A percentile compares a stretch with the other conserved stretches of the same genome.
Conservation (phyloP, 208 protist genomes). For the Wallacemonas collosoma region DNA sequence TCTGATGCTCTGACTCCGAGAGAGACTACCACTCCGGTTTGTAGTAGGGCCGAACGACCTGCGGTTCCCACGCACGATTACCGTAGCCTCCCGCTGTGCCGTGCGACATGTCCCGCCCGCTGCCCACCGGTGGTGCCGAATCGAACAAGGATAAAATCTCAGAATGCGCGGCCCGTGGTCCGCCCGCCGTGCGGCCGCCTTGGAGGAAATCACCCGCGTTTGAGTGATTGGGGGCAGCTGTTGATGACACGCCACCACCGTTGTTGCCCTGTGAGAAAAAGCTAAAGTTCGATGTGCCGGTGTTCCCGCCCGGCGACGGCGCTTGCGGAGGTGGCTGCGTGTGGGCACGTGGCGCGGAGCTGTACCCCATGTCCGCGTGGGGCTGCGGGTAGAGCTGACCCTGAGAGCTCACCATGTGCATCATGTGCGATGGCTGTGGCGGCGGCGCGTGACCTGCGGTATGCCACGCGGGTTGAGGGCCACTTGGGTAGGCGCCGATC, state of each 20-base stretch:
- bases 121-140: conserved; percentile 1
- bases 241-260: background rate
- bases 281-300: background rate
- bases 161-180: conserved; percentile 23
- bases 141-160: conserved; percentile 77
- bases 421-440: no score
- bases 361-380: background rate
- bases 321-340: background rate
- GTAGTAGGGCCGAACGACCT: conserved; percentile 35
- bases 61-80: conserved; percentile 53
- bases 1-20: background rate
- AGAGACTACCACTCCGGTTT: conserved; percentile 20
- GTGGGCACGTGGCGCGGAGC: conserved; percentile 5
- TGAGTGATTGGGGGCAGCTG: background rate
- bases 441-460: background rate
- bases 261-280: background rate
- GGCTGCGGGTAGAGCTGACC: conserved; percentile 7
- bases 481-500: background rate
- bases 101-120: conserved; percentile 10
- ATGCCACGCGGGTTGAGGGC: background rate
- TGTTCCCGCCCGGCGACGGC: background rate
- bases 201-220: conserved; percentile 36
- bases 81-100: conserved; percentile 3
- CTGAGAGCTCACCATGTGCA: background rate
- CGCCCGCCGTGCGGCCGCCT: background rate